These are phyloP conservation scores for Coemansia sp. DNA, from an alignment of 192 early-diverging fungal species.

Conservation along the genomic window DNA sequence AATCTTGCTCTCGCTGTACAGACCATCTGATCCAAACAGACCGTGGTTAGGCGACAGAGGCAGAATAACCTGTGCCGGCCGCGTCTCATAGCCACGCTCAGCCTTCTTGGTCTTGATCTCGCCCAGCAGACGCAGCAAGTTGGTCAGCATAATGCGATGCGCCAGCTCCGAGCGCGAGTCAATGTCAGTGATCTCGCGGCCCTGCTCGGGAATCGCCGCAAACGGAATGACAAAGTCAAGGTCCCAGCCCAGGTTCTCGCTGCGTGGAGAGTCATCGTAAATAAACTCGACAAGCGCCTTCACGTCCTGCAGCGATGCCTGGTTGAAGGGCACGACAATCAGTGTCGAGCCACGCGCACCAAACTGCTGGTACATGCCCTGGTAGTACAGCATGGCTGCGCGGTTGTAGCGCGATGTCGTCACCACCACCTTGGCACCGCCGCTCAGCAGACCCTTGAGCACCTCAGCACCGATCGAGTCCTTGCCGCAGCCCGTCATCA, in stretches of 20 bases:
- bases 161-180: slow-evolving; percentile 90
- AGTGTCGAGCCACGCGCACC: slow-evolving; percentile 83
- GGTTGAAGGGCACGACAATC: slow-evolving; percentile 96
- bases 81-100: slow-evolving; percentile 76
- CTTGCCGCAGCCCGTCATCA: slow-evolving; percentile 90
- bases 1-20: slow-evolving; percentile 95
- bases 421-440: slow-evolving; percentile 72
- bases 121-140: slow-evolving; percentile 84
- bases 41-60: slow-evolving; percentile 96
- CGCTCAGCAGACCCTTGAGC: slow-evolving; percentile 85
- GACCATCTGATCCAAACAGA: slow-evolving; percentile 88
- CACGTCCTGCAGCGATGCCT: slow-evolving; percentile 84
- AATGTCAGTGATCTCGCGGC: slow-evolving; percentile 83
- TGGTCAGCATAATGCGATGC: slow-evolving; percentile 94
- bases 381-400: slow-evolving; percentile 84
- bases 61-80: slow-evolving; percentile 87
- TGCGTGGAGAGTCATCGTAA: slow-evolving; percentile 68
- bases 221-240: slow-evolving; percentile 94
- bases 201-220: slow-evolving; percentile 89
- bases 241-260: slow-evolving; percentile 81
- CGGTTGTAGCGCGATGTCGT: slow-evolving; percentile 93
- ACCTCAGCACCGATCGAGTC: slow-evolving; percentile 91
- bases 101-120: slow-evolving; percentile 86
- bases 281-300: slow-evolving; percentile 83
- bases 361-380: slow-evolving; percentile 83